Evolutionary conservation across 73 alveolate species (phyloP).

Genomic region (Paramecium sexaurelia): DNA sequence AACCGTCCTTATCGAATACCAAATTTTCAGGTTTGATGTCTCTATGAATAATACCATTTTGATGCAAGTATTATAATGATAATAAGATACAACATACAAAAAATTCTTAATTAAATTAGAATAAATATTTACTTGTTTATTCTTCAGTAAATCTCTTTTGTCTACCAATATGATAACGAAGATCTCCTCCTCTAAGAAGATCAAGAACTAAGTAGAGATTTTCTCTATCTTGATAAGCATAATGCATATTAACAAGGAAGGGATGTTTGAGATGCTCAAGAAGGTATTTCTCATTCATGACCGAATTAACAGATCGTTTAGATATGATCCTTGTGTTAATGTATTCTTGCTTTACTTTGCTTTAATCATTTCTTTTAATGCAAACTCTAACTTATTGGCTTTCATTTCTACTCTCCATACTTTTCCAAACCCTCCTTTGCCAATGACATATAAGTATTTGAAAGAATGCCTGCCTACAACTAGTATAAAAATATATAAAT

Average conservation of each 20-base stretch:
- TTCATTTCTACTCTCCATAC: conserved; percentile 61
- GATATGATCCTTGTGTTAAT: conserved; percentile 66
- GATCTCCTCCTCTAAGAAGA: conserved; percentile 76
- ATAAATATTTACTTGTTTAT: conserved; percentile 38
- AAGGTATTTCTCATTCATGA: conserved; percentile 74
- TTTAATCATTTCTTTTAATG: conserved; percentile 47
- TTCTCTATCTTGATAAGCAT: conserved; percentile 72
- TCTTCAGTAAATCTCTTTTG: conserved; percentile 55
- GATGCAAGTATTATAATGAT: conserved; percentile 70
- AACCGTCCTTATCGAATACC: conserved; percentile 80
- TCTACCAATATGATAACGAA: conserved; percentile 72
- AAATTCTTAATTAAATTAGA: conserved; percentile 60
- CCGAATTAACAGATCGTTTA: conserved; percentile 68
- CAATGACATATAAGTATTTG: conserved; percentile 14
- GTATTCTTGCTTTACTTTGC: conserved; percentile 6
- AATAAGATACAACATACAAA: conserved; percentile 70
- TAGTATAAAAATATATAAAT: neutral
- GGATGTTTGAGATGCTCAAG: conserved; percentile 76
- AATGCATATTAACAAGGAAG: conserved; percentile 79
- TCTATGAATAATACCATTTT: conserved; percentile 77
- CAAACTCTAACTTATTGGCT: conserved; percentile 3
- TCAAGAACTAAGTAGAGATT: conserved; percentile 73
- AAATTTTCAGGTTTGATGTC: conserved; percentile 80
- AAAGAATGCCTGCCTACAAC: conserved; percentile 38
- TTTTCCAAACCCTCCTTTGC: conserved; percentile 51